Evolutionary conservation across 2,329 filamentous ascomycete species (phyloP), one percentile per base, ranked within the genome.

Genomic region (Nannizzia gypsea): DNA sequence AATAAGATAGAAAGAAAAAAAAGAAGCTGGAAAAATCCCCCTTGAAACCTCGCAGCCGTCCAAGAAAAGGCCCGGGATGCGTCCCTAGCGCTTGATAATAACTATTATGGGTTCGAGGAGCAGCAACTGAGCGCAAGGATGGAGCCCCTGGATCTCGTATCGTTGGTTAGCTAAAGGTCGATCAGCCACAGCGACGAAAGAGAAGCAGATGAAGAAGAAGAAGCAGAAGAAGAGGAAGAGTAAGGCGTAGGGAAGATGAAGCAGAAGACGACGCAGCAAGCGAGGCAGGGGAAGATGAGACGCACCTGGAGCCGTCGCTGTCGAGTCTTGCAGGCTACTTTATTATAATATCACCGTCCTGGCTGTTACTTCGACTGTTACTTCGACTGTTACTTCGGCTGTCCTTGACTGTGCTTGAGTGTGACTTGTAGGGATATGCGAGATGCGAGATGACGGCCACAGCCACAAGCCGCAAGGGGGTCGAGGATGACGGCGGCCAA

Each of bases 61-160:
- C 48, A 17, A 52, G 13, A 52, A 52, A 52, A 52, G 22, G 48
- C 48, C 48, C 22, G 24, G 48, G 48, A 52, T 52, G 48, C 48
- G 13, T 20, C 38, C 11, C 28, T 52, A 46, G 42, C 22, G 48
- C 48, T 28, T 8, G 11, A 9, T 11, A 34, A 34, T 52, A 13
- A 26, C 4, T 52, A 52, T 52, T 52, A 52, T 52, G 22, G 26
- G 11, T 28, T 31, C 13, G n/a, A 28, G 44, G 50, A 59, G n/a
- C 31, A 59, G 36, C n/a, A n/a, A n/a, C n/a, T n/a, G n/a, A n/a
- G 28, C 28, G 57, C 17, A 44, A 44, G 50, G 38, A 58, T 24
- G 36, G 20, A 31, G 42, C 38, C 28, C 48, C 48, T 52, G 48
- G 48, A 22, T 48, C 48, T 52, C 48, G 48, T 52, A 11, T 26